Evolutionary conservation across 2,329 filamentous ascomycete species (phyloP), one percentile per base, ranked within the genome.

Genomic region (Bipolaris bicolor): DNA sequence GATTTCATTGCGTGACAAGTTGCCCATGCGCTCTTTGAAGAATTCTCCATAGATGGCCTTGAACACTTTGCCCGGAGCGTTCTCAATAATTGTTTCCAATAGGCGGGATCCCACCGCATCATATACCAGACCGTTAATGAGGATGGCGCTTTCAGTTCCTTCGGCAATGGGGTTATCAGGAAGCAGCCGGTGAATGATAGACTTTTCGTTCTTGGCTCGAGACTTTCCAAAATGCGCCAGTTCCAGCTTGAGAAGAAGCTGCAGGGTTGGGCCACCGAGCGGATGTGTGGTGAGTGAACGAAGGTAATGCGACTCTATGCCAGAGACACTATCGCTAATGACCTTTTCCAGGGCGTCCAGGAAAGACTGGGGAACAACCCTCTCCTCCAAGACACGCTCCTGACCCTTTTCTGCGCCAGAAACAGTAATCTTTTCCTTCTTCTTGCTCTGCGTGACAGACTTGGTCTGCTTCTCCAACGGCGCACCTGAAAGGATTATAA

Each of bases 201-300:
- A 86, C 40, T 84, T 85, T 6, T 85, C 79, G 61, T 90, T 85
- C 62, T 86, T 87, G 3, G 82, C 84, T 61, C 86, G 86, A 52
- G 84, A 82, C 64, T 91, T 90, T 49, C 86, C 86, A 63, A 90
- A 89, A 57, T 90, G 82, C 0, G 87, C 84, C 46, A 98, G 85
- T 70, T 99, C 95, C 15, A 99, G 82, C 71, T 93, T 91, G 3
- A 99, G 81, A 29, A 99, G 81, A 1, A 98, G 84, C 74, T 98
- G 95, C n/a, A 99, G 82, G 0, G 92, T 90, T 0, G 95, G 95
- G 69, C 97, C 97, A 46, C 92, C 95, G 1, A 94, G 90, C 4
- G 91, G 91, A 70, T 98, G 94, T 18, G 88, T 92, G 1, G 94
- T 91, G 55, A 99, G 81, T 2, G 95, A 87, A 26, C 92, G 87